A percentile compares a stretch with the other conserved stretches of the same genome.
Conservation (phyloP, 2,329 filamentous ascomycete species). For the Fusarium metavorans region DNA sequence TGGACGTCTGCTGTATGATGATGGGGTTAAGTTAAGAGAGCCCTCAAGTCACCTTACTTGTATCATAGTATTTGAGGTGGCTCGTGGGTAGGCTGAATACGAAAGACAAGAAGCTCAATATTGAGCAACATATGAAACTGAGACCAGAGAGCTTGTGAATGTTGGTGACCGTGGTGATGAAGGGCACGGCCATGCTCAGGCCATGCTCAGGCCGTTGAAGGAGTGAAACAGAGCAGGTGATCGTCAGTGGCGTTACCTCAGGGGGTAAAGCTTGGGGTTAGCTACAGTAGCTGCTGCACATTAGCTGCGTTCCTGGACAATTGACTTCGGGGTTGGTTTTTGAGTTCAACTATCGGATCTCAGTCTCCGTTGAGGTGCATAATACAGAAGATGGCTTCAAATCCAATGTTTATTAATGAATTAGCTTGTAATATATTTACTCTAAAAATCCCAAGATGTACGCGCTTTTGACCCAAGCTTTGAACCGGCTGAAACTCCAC, state of each 20-base stretch:
- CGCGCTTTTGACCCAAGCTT: constrained; percentile 20
- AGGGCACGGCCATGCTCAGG: background rate
- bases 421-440: constrained; percentile 35
- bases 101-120: constrained; percentile 23
- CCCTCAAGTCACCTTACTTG: constrained; percentile 18
- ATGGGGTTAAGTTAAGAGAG: constrained; percentile 24
- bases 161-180: background rate
- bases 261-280: background rate
- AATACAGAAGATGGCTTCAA: background rate
- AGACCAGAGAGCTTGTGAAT: background rate
- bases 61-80: constrained; percentile 31
- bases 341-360: background rate
- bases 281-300: background rate
- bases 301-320: background rate
- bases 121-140: constrained; percentile 17
- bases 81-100: constrained; percentile 13
- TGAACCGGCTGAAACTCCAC: constrained; percentile 19
- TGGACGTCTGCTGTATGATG: constrained; percentile 35
- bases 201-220: background rate
- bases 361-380: background rate
- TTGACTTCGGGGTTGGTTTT: background rate
- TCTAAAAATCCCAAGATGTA: constrained; percentile 25
- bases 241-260: background rate
- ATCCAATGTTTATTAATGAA: constrained; percentile 38
- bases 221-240: background rate